Base-by-base conservation (phyloP, 2,329 filamentous ascomycete genomes). In the Passalora sequoiae region DNA sequence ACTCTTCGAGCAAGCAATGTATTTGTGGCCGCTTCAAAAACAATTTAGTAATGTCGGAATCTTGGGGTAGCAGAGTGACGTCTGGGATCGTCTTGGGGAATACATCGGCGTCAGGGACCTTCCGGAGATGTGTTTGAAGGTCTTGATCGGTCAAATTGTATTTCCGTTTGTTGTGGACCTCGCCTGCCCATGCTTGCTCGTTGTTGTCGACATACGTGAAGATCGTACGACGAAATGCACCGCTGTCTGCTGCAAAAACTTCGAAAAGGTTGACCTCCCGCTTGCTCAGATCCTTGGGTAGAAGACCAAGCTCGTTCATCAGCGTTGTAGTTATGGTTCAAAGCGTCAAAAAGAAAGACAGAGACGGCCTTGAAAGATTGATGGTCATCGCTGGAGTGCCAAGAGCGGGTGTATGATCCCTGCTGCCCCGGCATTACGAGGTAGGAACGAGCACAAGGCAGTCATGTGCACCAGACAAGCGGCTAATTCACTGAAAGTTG, bases 21-120 rank as follows among this genome's bases (percentile, higher is more conserved):
- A 58, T 19, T 36, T 56, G 54, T 21, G 53, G 55, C 6, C 51
- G 52, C 36, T 59, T 59, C 21, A 58, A 39, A 32, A 46, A 58
- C 13, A 51, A 35, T 16, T 54, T 46, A 15, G 39, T 38, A 10
- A 35, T 13, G 32, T 51, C 32, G 17, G 27, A 17, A 17, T 30
- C 9, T 35, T 35, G 31, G 10, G 38, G 28, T 4, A 47, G 24
- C 22, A 41, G 38, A 9, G 40, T 50, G 32, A 50, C 29, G 13
- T 38, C 25, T 20, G 43, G 27, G n/a, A 41, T 31, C n/a, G 38
- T 22, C 31, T 39, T 37, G 6, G 50, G 50, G 40, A 49, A 53
- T 8, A 44, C 43, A 12, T 46, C 31, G 7, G 46, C 29, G 38
- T 53, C 44, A 4, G 50, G 43, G 16, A 53, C 38, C 31, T 24